A percentile compares a stretch with the other conserved stretches of the same genome.
Evolutionary conservation across 1,284 basidiomycete genomes (phyloP).

Genomic region (Ceratobasidium sp.): DNA sequence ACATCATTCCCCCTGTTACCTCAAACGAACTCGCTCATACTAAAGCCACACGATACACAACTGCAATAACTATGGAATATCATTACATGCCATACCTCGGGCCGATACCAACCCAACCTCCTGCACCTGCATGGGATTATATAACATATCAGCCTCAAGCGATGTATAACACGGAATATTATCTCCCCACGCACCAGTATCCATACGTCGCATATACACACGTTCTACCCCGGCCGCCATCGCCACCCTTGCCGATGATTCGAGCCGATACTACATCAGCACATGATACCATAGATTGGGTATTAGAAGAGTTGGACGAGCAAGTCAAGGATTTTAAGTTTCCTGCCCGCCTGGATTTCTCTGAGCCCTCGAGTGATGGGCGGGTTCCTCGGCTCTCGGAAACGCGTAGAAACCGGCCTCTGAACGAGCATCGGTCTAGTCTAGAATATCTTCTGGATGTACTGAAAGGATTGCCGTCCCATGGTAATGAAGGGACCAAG

Average conservation of each 20-base stretch:
- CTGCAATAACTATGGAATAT: constrained; percentile 2
- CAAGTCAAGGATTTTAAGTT: constrained; percentile 24
- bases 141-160: constrained; percentile 4
- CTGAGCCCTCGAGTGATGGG: constrained; percentile 6
- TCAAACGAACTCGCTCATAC: neutral
- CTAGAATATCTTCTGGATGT: constrained; percentile 25
- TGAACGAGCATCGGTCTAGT: constrained; percentile 21
- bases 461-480: constrained; percentile 20
- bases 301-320: constrained; percentile 21
- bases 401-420: constrained; percentile 17
- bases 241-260: neutral
- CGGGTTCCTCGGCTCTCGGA: constrained; percentile 29
- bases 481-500: constrained; percentile 20
- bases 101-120: constrained; percentile 3
- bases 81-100: constrained; percentile 7
- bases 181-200: constrained; percentile 21
- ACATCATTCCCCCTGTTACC: neutral
- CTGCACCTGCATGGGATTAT: neutral
- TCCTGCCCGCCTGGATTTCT: constrained; percentile 26
- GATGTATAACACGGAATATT: constrained; percentile 19
- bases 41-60: neutral
- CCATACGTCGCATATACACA: constrained; percentile 20
- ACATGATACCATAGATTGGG: constrained; percentile 23
- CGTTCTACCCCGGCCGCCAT: neutral
- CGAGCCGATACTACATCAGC: constrained; percentile 16